These are phyloP conservation scores for Candida tetrigidarum DNA, from an alignment of 1,139 yeast genomes.

Conservation along the genomic window DNA sequence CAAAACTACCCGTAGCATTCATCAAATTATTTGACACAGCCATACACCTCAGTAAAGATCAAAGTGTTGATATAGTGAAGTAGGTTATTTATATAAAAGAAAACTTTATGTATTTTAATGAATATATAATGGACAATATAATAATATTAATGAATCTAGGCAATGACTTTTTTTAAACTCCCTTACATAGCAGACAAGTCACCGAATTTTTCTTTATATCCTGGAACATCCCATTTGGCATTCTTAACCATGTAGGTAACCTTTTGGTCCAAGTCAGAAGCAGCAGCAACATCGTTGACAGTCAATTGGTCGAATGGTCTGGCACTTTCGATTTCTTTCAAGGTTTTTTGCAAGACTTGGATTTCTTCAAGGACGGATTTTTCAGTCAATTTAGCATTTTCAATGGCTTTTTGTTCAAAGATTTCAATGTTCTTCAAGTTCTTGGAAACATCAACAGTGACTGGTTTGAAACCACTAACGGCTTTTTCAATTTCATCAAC, in stretches of 20 bases:
- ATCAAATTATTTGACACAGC: constrained; percentile 20
- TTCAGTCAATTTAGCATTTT: constrained; percentile 95
- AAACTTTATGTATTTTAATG: constrained; percentile 1
- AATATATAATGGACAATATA: constrained; percentile 1
- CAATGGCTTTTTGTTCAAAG: constrained; percentile 93
- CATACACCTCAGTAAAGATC: constrained; percentile 18
- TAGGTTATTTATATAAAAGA: constrained; percentile 9
- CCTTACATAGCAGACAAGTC: constrained; percentile 88
- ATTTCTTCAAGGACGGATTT: constrained; percentile 85
- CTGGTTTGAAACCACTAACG: constrained; percentile 77
- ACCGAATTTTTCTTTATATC: constrained; percentile 97
- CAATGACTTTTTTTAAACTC: constrained; percentile 1
- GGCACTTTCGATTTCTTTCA: constrained; percentile 92
- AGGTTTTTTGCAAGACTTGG: constrained; percentile 81
- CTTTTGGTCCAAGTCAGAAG: constrained; percentile 97
- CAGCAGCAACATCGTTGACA: constrained; percentile 92
- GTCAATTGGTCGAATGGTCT: constrained; percentile 98
- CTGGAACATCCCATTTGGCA: constrained; percentile 99
- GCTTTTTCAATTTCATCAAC: constrained; percentile 83
- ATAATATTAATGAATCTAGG: background rate
- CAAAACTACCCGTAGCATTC: constrained; percentile 21
- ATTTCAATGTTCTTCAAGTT: constrained; percentile 91
- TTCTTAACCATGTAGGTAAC: constrained; percentile 93
- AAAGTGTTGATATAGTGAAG: constrained; percentile 6
- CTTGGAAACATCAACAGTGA: constrained; percentile 82